These are phyloP conservation scores for Lentinula boryana DNA, from an alignment of 768 basidiomycete species.

Conservation along the genomic window DNA sequence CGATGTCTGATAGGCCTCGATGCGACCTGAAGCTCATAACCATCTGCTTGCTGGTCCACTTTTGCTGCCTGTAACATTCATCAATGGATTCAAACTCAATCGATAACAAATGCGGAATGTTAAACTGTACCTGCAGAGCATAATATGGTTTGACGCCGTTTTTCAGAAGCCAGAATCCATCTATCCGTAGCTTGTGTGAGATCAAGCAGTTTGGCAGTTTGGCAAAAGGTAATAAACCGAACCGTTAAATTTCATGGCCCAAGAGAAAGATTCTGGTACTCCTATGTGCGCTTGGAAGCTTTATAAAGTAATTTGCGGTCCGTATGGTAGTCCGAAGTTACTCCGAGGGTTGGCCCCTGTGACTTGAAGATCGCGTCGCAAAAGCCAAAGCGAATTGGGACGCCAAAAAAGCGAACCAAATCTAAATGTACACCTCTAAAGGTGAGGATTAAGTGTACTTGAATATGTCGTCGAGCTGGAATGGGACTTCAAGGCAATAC, in stretches of 20 bases:
- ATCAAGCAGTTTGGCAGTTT: background rate
- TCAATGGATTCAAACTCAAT: background rate
- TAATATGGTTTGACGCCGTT: constrained; percentile 55
- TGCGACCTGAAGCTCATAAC: constrained; percentile 54
- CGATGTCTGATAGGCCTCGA: constrained; percentile 57
- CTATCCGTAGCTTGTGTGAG: constrained; percentile 27
- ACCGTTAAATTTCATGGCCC: background rate
- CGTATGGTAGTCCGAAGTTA: background rate
- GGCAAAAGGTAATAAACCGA: background rate
- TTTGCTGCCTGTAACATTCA: constrained; percentile 42
- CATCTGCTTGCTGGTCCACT: constrained; percentile 33
- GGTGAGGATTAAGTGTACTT: too few species aligned
- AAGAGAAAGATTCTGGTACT: background rate
- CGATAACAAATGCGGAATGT: background rate
- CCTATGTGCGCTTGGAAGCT: background rate
- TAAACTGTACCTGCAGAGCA: constrained; percentile 27
- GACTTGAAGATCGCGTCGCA: background rate
- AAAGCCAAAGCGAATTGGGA: too few species aligned
- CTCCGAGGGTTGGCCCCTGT: background rate
- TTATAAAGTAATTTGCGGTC: background rate
- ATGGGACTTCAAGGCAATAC: too few species aligned
- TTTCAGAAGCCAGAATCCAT: constrained; percentile 67
- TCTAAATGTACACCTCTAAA: too few species aligned
- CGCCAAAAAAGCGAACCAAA: too few species aligned
- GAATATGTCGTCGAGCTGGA: too few species aligned